phyloP scores from a whole-genome alignment of 176 grass and related monocot species.

The Guadua angustifolia region DNA sequence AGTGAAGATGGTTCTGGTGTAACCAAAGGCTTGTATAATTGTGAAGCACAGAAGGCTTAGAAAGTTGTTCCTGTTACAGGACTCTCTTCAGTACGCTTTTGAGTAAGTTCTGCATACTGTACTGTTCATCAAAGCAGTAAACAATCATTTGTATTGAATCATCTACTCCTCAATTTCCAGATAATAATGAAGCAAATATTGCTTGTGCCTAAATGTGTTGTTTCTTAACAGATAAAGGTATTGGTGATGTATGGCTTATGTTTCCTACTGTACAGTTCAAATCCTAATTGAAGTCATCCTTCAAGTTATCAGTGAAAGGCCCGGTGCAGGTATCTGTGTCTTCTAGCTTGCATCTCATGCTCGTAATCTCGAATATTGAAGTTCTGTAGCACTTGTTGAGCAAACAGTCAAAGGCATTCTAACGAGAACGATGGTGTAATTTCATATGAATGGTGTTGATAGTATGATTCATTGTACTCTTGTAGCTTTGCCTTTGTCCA shows the following conservation, averaged over 20 bases:
- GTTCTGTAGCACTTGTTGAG: background rate
- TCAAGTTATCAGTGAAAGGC: background rate
- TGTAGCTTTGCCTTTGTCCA: background rate
- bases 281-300: background rate
- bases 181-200: background rate
- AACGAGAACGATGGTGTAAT: background rate
- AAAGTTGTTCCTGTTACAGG: slow-evolving; percentile 41
- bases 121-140: background rate
- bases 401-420: background rate
- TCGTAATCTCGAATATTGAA: background rate
- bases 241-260: background rate
- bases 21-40: slow-evolving; percentile 49
- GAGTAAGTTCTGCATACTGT: slow-evolving; percentile 37
- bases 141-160: background rate
- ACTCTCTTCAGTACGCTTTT: slow-evolving; percentile 44
- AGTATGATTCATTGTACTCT: background rate
- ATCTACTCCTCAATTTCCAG: background rate
- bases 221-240: background rate
- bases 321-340: background rate
- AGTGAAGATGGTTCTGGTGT: slow-evolving; percentile 1
- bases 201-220: background rate
- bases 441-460: background rate
- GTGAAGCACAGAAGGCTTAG: slow-evolving; percentile 53
- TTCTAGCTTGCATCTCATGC: background rate
- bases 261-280: background rate